Base-by-base conservation (phyloP, 495 filamentous ascomycete genomes). In the Penicillium parvum region DNA sequence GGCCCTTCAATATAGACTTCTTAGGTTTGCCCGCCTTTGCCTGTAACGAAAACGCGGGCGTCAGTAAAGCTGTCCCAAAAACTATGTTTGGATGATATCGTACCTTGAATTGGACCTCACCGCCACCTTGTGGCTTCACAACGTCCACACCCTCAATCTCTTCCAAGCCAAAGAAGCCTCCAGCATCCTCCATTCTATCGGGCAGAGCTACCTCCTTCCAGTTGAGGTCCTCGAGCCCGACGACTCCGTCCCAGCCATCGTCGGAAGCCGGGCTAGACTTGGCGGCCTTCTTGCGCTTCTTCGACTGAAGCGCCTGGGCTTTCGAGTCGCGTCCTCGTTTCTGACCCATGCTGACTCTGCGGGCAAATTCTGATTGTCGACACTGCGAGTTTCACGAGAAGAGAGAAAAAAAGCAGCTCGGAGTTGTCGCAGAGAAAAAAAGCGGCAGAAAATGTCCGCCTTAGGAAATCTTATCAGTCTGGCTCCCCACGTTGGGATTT, bases 91-190 rank as follows among this genome's bases (percentile, higher is more conserved):
- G 16, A 21, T 23, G n/a, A 11, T 16, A 16, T 4, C 36, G 55
- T 64, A 78, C 75, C 67, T 73, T 73, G 53, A 73, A 79, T 30
- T 58, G 54, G 19, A 77, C 39, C 23, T 65, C 52, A 23, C 69
- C 67, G 3, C 47, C 53, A 1, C 54, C 53, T 9, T 59, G 26
- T 11, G 61, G 40, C 27, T 69, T 73, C 21, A 94, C 66, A 14
- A 98, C 72, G 20, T 96, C 88, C 1, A 97, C 86, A 30, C 84
- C 88, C 6, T 94, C 87, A 32, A 96, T 81, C 55, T 97, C 92
- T 49, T 98, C 91, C 27, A 98, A 61, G 0, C 92, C 91, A 64
- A 82, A 95, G 63, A 98, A 96, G 0, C 94, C 92, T 49, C 89
- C 88, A n/a, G 85, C 86, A 72, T 97, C 86, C 29, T 92, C 86